Evolutionary conservation across 2,329 filamentous ascomycete species (phyloP).

Genomic region (Sporothrix inflata): DNA sequence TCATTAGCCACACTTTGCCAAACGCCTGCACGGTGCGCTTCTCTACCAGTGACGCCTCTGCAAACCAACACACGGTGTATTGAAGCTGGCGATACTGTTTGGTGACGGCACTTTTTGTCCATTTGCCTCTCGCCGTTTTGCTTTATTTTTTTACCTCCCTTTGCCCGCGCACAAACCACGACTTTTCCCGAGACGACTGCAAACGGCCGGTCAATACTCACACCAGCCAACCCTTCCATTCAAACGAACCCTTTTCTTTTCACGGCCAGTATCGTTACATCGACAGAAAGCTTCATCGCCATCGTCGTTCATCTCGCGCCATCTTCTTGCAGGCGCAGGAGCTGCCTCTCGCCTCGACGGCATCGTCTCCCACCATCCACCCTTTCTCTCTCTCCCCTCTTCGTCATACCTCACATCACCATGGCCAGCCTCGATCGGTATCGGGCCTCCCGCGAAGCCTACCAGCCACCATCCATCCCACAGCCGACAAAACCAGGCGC

Average conservation of each 20-base stretch:
- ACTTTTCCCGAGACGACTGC: neutral
- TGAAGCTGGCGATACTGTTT: neutral
- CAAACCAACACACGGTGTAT: neutral
- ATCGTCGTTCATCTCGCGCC: neutral
- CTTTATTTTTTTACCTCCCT: neutral
- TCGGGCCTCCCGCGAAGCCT: constrained; percentile 59
- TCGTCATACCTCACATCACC: neutral
- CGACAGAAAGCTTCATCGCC: neutral
- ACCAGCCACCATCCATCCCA: constrained; percentile 56
- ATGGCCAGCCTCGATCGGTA: constrained; percentile 67
- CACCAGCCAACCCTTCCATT: neutral
- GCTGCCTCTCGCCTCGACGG: constrained; percentile 9
- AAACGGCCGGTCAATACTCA: neutral
- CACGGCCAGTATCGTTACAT: neutral
- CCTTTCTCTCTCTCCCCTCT: neutral
- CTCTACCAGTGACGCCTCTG: too few species aligned
- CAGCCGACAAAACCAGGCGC: constrained; percentile 36
- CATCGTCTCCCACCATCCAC: neutral
- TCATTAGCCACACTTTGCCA: constrained; percentile 6
- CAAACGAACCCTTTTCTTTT: neutral
- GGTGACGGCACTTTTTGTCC: neutral
- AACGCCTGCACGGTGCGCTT: neutral
- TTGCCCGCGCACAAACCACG: neutral
- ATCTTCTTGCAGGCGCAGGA: neutral
- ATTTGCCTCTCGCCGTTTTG: neutral